Percentiles rank a stretch among this genome's conserved stretches.
phyloP scores from a whole-genome alignment of 164 flowering plant genomes.

The Tetracentron sinense region DNA sequence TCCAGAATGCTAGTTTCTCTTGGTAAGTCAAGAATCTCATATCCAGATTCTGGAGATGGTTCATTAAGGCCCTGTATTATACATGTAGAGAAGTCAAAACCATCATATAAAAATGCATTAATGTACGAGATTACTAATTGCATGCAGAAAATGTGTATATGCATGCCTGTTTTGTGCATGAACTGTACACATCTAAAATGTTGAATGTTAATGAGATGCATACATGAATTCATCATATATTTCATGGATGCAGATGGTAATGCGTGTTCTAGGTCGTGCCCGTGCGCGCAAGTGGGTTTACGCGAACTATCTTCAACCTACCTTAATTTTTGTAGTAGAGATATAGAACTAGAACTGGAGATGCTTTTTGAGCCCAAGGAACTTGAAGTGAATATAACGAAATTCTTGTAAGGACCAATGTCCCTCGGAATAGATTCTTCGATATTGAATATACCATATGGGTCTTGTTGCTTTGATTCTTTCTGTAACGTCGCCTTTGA shows the following conservation, averaged over 20 bases:
- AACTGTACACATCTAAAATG: too few relatives aligned
- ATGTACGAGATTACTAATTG: too few relatives aligned
- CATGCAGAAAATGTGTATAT: too few relatives aligned
- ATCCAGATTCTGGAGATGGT: conserved; percentile 61
- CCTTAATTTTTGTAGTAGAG: conserved; percentile 72
- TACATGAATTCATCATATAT: too few relatives aligned
- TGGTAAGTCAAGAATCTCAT: conserved; percentile 51
- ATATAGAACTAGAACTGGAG: conserved; percentile 53
- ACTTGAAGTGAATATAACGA: conserved; percentile 63
- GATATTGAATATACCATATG: conserved; percentile 66
- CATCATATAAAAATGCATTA: too few relatives aligned
- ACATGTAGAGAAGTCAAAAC: conserved; percentile 1
- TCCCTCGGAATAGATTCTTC: conserved; percentile 88
- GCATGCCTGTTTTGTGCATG: too few relatives aligned
- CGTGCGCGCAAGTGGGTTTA: too few relatives aligned
- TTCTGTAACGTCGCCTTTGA: conserved; percentile 41
- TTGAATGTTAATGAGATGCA: background rate
- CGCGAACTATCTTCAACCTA: conserved; percentile 11
- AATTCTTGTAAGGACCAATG: conserved; percentile 93
- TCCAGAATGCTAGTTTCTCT: conserved; percentile 94
- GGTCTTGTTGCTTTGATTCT: conserved; percentile 78
- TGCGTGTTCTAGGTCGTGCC: too few relatives aligned
- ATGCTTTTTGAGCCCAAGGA: conserved; percentile 73
- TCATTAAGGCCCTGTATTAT: conserved; percentile 56
- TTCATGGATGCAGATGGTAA: too few relatives aligned